Base-by-base conservation (phyloP, 2,329 filamentous ascomycete genomes). In the Fusarium papillatum region DNA sequence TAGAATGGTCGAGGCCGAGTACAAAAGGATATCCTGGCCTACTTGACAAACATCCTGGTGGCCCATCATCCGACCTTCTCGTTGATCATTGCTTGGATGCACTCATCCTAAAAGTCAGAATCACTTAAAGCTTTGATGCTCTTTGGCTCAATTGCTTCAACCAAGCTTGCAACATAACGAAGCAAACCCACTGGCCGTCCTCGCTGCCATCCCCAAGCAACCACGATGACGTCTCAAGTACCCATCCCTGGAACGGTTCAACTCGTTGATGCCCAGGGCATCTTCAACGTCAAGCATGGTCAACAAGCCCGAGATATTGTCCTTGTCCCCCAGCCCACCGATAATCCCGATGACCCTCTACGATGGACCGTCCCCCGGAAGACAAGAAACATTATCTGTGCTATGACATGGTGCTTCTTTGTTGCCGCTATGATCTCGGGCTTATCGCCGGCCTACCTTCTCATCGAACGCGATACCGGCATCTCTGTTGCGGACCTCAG, bases 341-440 rank as follows among this genome's bases (percentile, higher is more conserved):
- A 77, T 34, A 63, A 80, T 39, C 77, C 78, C 7, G 72, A 79
- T 34, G 78, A 80, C 38, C 78, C 78, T 36, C 60, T 80, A 2
- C 72, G 75, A 22, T 80, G 77, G 78, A 75, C 34, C 19, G 41
- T 61, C 4, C 60, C 68, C 1, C 75, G 78, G 24, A 80, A 80
- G 62, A 67, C 64, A 7, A 64, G 69, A 38, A 80, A 79, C 39
- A 72, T 80, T 19, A 64, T 74, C 1, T 77, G 72, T 17, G 78
- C 69, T 3, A 80, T 80, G 78, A 60, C 69, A 1, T 80, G 78
- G 78, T 80, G 78, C 61, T 80, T 80, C 60, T 76, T 80, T 24
- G 73, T 64, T 3, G 76, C 77, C 5, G 78, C 77, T 39, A 73
- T 80, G 38, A 72, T 80, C 46, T 79, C 76, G 0, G 76, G 77